Evolutionary conservation across 768 basidiomycete species (phyloP).

Genomic region (Leccinum boreale): DNA sequence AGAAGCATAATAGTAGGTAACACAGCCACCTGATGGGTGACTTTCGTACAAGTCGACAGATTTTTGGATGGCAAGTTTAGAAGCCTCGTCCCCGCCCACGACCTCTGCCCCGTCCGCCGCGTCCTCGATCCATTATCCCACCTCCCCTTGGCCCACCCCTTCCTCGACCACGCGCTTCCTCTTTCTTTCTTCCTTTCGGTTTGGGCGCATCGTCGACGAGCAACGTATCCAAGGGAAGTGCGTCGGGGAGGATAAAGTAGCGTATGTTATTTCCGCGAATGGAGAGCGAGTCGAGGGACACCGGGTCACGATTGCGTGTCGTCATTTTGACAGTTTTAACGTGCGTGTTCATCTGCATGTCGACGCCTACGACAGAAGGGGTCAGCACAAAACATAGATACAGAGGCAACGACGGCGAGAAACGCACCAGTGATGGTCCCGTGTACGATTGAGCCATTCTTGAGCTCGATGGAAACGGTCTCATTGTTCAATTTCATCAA

Average conservation of each 20-base stretch:
- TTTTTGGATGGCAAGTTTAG: conserved; percentile 7
- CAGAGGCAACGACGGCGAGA: not conserved
- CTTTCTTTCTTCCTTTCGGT: conserved; percentile 91
- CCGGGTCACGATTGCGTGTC: conserved; percentile 84
- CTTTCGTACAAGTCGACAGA: not conserved
- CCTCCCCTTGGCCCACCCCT: conserved; percentile 35
- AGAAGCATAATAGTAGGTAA: conserved; percentile 21
- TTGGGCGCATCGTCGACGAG: conserved; percentile 98
- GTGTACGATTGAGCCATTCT: conserved; percentile 93
- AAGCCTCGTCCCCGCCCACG: conserved; percentile 48
- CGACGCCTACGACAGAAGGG: conserved; percentile 64
- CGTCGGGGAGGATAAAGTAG: conserved; percentile 97
- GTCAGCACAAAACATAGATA: not conserved
- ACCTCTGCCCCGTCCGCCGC: conserved; percentile 55
- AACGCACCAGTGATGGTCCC: conserved; percentile 92
- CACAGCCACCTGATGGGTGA: conserved; percentile 26
- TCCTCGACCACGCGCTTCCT: conserved; percentile 63
- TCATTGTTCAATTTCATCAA: conserved; percentile 99
- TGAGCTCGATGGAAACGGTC: conserved; percentile 96
- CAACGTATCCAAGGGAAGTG: conserved; percentile 92
- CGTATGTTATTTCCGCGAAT: conserved; percentile 97
- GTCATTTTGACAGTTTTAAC: conserved; percentile 98
- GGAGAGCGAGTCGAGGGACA: conserved; percentile 83
- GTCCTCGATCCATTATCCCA: conserved; percentile 44
- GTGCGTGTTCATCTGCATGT: conserved; percentile 99